A percentile compares a stretch with the other conserved stretches of the same genome.
Evolutionary conservation across 805 yeast genomes (phyloP).

Genomic region (Candida germanica): DNA sequence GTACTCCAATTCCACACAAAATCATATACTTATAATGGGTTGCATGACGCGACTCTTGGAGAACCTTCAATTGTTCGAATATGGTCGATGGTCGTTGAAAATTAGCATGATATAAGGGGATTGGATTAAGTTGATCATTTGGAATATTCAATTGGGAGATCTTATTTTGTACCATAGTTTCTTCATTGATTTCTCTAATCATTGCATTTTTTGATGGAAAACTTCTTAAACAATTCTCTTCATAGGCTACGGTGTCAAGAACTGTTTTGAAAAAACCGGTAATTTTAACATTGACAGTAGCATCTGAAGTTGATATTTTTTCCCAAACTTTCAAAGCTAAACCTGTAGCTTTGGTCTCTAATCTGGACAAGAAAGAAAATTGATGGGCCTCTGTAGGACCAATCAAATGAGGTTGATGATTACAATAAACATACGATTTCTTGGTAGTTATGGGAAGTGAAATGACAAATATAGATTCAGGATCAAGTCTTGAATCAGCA

Average conservation of each 20-base stretch:
- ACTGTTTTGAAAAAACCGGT: slow-evolving; percentile 51
- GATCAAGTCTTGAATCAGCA: too few relatives aligned
- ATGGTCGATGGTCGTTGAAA: slow-evolving; percentile 31
- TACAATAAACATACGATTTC: slow-evolving; percentile 65
- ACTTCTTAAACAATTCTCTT: slow-evolving; percentile 70
- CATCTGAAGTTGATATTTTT: slow-evolving; percentile 53
- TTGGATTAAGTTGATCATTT: slow-evolving; percentile 31
- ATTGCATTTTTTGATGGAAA: slow-evolving; percentile 69
- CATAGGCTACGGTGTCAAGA: slow-evolving; percentile 69
- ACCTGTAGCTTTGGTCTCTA: slow-evolving; percentile 46
- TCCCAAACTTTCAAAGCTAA: slow-evolving; percentile 63
- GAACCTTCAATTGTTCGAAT: slow-evolving; percentile 37
- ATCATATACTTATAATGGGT: slow-evolving; percentile 57
- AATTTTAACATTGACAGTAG: slow-evolving; percentile 54
- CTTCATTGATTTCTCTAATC: slow-evolving; percentile 45
- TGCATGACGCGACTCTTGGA: slow-evolving; percentile 43
- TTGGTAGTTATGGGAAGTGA: slow-evolving; percentile 69
- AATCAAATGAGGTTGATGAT: slow-evolving; percentile 42
- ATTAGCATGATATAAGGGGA: slow-evolving; percentile 39
- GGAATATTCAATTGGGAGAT: slow-evolving; percentile 25
- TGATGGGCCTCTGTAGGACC: slow-evolving; percentile 22
- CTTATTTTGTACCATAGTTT: slow-evolving; percentile 16
- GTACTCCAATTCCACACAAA: slow-evolving; percentile 58
- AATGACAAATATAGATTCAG: slow-evolving; percentile 46
- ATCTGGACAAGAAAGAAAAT: slow-evolving; percentile 32